Evolutionary conservation across 169 alveolate species (phyloP), one percentile per base, ranked within the genome.

Genomic region (Prorocentrum cordatum): DNA sequence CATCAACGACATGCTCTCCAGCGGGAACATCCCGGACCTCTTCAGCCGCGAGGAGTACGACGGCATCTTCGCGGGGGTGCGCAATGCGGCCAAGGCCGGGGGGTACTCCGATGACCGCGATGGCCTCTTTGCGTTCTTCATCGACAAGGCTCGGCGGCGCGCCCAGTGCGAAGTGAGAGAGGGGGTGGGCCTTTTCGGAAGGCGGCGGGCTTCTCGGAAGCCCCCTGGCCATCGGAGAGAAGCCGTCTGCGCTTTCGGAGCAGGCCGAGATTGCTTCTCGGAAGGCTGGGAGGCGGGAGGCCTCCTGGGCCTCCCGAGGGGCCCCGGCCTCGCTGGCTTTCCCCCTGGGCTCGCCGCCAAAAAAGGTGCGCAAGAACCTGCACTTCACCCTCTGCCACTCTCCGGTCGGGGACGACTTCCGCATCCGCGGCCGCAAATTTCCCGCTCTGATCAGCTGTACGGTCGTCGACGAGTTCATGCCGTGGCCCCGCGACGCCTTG

Each of bases 401-500:
- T 9, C 99, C 99, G 31, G 98, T 96, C 14, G 99, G 99, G 20
- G 98, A 96, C 79, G 93, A 95, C 54, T 92, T 97, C 93, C 94
- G 99, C 84, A 93, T 94, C 33, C 95, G 99, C 83, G 97, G 97
- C 31, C 94, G 99, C 83, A 96, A 96, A 90, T 97, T 97, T 97
- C 99, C 99, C 31, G 97, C 97, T 29, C 94, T 97, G 42, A 95
- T 97, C 70, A 94, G 96, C 64, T 94, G 98, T 83, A 96, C 97
- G 72, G 94, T 95, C 50, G 96, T 97, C 39, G 98, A 97, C 92
- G 96, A 98, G 97, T 97, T 96, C 97, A 98, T 96, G 93, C 97
- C 97, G 62, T 97, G 99, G 99, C 98, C 99, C 47, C 95, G 96
- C 85, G 98, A 95, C 89, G 99, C 99, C 20, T 92, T 97, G 82